Evolutionary conservation across 257 asterid species (phyloP).

Genomic region (Solanum paucissectum): DNA sequence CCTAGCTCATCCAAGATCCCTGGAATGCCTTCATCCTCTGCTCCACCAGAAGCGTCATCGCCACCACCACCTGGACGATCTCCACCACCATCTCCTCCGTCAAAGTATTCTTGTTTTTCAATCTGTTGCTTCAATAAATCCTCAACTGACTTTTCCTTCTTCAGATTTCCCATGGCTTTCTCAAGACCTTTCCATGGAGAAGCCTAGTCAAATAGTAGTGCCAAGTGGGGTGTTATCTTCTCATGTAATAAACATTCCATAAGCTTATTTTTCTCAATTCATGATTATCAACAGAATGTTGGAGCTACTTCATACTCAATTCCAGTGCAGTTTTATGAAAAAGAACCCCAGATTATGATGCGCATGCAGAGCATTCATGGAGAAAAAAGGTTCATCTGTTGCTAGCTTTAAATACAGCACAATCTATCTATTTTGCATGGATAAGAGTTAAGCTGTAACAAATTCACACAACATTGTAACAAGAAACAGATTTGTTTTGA

Average conservation of each 20-base stretch:
- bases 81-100: slow-evolving; percentile 51
- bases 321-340: background rate
- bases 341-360: background rate
- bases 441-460: background rate
- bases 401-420: background rate
- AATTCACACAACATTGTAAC: too few relatives aligned
- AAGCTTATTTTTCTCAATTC: background rate
- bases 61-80: slow-evolving; percentile 35
- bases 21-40: slow-evolving; percentile 28
- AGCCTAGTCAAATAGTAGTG: slow-evolving; percentile 23
- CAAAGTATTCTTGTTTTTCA: slow-evolving; percentile 52
- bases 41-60: slow-evolving; percentile 35
- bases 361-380: background rate
- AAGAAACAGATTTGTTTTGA: too few relatives aligned
- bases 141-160: slow-evolving; percentile 53
- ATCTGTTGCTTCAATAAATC: slow-evolving; percentile 66
- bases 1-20: slow-evolving; percentile 39
- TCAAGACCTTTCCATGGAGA: slow-evolving; percentile 64
- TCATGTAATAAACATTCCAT: background rate
- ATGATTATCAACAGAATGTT: background rate
- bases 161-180: slow-evolving; percentile 44
- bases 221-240: background rate
- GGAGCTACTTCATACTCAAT: background rate
- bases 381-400: background rate
- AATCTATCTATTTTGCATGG: background rate